Percentiles rank a stretch among this genome's conserved stretches.
phyloP scores from a whole-genome alignment of 1,284 basidiomycete genomes.

The Trametes sp. region DNA sequence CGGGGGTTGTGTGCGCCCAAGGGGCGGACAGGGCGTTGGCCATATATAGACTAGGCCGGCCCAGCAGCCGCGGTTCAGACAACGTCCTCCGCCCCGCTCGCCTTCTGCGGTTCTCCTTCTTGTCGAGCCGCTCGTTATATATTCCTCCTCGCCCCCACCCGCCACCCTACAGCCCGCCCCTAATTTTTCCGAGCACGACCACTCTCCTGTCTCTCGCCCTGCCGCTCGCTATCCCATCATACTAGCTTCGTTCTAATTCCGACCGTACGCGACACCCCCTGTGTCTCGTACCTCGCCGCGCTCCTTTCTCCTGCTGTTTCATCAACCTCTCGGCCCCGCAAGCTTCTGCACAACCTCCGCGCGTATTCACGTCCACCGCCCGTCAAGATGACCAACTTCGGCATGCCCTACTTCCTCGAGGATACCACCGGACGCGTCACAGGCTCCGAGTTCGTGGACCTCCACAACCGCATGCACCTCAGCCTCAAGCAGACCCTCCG shows the following conservation, averaged over 20 bases:
- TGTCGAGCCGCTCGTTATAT: conserved; percentile 5
- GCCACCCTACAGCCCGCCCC: conserved; percentile 6
- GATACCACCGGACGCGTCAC: conserved; percentile 61
- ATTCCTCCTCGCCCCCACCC: not conserved
- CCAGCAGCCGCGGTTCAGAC: conserved; percentile 8
- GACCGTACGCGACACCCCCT: conserved; percentile 1
- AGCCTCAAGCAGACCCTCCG: conserved; percentile 55
- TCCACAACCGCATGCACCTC: conserved; percentile 65
- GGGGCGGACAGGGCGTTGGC: conserved; percentile 16
- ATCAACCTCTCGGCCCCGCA: not conserved
- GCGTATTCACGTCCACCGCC: conserved; percentile 5
- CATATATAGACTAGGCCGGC: conserved; percentile 10
- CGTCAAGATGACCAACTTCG: conserved; percentile 52
- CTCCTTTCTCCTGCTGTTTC: conserved; percentile 14
- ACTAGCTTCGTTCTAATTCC: conserved; percentile 11
- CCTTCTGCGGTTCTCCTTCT: not conserved
- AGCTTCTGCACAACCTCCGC: not conserved
- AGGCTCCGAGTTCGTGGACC: conserved; percentile 65
- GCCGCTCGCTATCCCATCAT: conserved; percentile 5
- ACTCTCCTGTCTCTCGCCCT: not conserved
- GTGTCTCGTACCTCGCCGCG: conserved; percentile 5
- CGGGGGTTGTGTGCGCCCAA: conserved; percentile 18
- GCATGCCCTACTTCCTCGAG: conserved; percentile 67
- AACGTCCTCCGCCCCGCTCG: conserved; percentile 9
- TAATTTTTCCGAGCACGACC: conserved; percentile 8